Conservation (phyloP, 768 basidiomycete genomes). For the Agrocybe praecox region DNA sequence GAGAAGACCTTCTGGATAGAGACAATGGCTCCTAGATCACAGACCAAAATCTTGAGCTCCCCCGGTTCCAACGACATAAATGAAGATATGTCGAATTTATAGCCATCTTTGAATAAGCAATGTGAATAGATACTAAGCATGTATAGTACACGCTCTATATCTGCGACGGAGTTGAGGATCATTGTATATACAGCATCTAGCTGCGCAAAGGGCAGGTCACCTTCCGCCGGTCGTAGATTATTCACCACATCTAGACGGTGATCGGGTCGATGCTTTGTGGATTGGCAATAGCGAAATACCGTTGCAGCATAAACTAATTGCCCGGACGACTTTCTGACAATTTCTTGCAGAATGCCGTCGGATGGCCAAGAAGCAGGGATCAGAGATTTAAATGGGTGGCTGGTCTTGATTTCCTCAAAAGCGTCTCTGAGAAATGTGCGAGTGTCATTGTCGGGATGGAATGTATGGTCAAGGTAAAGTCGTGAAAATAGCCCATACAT, state of each 20-base stretch:
- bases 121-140: not conserved
- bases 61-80: too few species aligned
- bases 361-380: conserved; percentile 14
- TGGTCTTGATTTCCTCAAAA: too few species aligned
- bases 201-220: conserved; percentile 11
- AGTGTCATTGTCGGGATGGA: too few species aligned
- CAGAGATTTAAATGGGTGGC: too few species aligned
- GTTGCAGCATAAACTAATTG: conserved; percentile 21
- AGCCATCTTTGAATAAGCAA: not conserved
- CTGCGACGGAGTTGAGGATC: conserved; percentile 2
- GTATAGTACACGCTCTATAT: not conserved
- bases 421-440: too few species aligned
- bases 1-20: too few species aligned
- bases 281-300: conserved; percentile 12
- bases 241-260: conserved; percentile 14
- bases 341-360: not conserved
- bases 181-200: conserved; percentile 16
- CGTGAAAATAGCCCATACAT: not conserved
- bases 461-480: not conserved
- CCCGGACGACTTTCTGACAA: conserved; percentile 18
- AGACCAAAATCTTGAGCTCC: too few species aligned
- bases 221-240: not conserved
- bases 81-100: not conserved
- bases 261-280: conserved; percentile 5
- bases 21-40: too few species aligned